These are phyloP conservation scores for Trichoderma cornu-damae DNA, from an alignment of 2,329 filamentous ascomycete species.

Conservation along the genomic window DNA sequence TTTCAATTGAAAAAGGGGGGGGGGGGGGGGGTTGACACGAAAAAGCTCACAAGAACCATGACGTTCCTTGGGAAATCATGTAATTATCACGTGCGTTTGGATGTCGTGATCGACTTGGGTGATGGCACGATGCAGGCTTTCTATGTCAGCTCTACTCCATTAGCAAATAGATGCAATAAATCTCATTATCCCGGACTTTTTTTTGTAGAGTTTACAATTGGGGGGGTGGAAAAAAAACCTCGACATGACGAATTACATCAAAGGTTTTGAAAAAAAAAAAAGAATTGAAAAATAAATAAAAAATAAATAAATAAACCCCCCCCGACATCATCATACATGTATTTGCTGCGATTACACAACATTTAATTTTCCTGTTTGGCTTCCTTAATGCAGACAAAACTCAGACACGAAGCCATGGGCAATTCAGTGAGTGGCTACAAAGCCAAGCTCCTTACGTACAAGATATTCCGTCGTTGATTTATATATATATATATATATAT, in stretches of 20 bases:
- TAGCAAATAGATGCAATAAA: constrained; percentile 8
- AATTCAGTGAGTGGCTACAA: background rate
- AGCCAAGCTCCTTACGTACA: background rate
- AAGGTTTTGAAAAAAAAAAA: too few relatives aligned
- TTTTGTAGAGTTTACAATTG: too few relatives aligned
- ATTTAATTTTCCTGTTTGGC: too few relatives aligned
- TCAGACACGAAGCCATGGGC: background rate
- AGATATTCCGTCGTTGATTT: background rate
- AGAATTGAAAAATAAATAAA: too few relatives aligned
- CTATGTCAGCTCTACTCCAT: constrained; percentile 10
- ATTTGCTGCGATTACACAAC: too few relatives aligned
- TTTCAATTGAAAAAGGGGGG: too few relatives aligned
- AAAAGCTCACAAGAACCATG: background rate
- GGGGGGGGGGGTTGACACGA: background rate
- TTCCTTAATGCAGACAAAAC: background rate
- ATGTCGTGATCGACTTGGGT: constrained; percentile 17
- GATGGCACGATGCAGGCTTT: constrained; percentile 9
- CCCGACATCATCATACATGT: too few relatives aligned
- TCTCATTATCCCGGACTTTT: background rate
- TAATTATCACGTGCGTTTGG: constrained; percentile 13
- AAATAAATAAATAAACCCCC: too few relatives aligned
- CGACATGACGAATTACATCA: too few relatives aligned
- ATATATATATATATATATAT: background rate
- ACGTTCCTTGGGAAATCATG: background rate
- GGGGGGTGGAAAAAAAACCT: too few relatives aligned